A percentile compares a stretch with the other conserved stretches of the same genome.
Conservation (phyloP, 2,329 filamentous ascomycete species). For the Ceratocystis destructans region DNA sequence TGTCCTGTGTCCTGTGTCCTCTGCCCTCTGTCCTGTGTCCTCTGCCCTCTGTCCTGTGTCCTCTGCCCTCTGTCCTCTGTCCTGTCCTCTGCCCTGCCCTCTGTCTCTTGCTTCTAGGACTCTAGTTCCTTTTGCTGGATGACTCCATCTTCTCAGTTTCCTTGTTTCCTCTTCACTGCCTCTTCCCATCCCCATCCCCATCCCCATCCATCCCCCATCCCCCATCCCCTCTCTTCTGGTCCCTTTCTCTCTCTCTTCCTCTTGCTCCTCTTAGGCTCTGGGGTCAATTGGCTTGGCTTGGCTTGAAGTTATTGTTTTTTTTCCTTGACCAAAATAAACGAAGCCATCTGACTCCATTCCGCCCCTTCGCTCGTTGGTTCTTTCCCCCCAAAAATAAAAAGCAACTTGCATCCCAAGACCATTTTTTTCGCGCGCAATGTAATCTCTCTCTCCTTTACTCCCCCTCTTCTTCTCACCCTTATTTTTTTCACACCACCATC, state of each 20-base stretch:
- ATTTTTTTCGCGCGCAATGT: slow-evolving; percentile 2
- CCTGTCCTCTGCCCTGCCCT: too few relatives aligned
- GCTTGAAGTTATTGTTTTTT: not conserved
- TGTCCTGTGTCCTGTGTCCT: not conserved
- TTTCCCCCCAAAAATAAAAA: slow-evolving; percentile 11
- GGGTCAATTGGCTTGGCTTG: not conserved
- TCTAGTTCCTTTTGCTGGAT: too few relatives aligned
- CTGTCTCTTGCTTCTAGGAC: too few relatives aligned
- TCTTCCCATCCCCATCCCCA: not conserved
- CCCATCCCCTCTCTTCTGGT: not conserved
- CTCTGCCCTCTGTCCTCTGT: not conserved
- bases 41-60: not conserved
- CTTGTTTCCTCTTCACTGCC: not conserved
- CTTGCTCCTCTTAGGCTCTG: not conserved
- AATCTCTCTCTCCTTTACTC: slow-evolving; percentile 12
- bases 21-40: not conserved
- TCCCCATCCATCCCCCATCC: not conserved
- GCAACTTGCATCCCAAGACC: slow-evolving; percentile 14
- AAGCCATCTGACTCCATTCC: slow-evolving; percentile 21
- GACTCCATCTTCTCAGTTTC: not conserved
- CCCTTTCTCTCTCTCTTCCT: not conserved
- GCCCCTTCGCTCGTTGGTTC: slow-evolving; percentile 19
- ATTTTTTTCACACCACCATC: slow-evolving; percentile 4
- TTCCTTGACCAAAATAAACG: slow-evolving; percentile 6
- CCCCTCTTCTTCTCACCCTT: slow-evolving; percentile 10